phyloP scores from a whole-genome alignment of 1,139 yeast genomes.

The Geotrichum reessii region DNA sequence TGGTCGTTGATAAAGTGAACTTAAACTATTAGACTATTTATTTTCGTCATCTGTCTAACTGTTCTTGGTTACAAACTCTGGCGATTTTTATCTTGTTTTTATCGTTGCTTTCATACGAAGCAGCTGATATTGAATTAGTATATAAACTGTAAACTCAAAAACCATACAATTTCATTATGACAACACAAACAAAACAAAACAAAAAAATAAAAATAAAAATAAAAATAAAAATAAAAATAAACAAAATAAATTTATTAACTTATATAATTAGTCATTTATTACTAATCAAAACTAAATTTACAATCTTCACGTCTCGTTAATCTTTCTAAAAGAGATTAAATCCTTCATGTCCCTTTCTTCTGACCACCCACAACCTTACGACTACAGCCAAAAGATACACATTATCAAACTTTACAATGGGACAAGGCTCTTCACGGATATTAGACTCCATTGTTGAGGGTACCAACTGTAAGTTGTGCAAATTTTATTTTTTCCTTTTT shows the following conservation, averaged over 20 bases:
- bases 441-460: slow-evolving; percentile 67
- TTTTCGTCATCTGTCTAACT: background rate
- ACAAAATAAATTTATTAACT: too few species aligned
- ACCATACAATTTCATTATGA: too few species aligned
- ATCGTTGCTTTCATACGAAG: background rate
- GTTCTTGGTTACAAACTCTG: background rate
- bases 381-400: background rate
- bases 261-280: too few species aligned
- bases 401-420: slow-evolving; percentile 44
- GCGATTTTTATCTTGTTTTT: background rate
- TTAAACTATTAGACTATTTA: background rate
- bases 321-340: background rate
- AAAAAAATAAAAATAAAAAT: too few species aligned
- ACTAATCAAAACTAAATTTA: too few species aligned
- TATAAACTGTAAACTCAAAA: background rate
- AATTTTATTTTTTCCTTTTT: background rate
- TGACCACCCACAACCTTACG: background rate
- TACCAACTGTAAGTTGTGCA: slow-evolving; percentile 51
- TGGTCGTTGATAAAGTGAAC: background rate
- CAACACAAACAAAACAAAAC: too few species aligned
- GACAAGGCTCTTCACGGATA: slow-evolving; percentile 60
- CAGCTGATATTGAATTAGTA: too few species aligned
- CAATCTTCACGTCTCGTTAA: too few species aligned
- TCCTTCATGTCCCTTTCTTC: background rate
- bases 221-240: too few species aligned